Conservation (phyloP, 495 filamentous ascomycete genomes). For the Hypoxylon lienhwacheense region DNA sequence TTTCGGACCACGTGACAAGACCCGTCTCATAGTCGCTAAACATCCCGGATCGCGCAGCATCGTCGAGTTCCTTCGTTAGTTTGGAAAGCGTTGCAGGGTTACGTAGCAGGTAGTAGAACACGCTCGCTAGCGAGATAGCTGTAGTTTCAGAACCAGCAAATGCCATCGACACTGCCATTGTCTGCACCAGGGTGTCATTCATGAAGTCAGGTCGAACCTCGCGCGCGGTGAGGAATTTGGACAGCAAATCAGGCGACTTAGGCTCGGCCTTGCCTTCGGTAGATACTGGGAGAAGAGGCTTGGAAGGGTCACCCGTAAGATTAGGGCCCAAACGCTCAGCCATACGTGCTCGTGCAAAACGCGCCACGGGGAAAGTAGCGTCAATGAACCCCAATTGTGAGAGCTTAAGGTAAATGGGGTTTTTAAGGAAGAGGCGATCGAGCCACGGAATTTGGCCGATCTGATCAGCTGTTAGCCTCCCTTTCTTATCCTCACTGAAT, state of each 20-base stretch:
- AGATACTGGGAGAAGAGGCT: slow-evolving; percentile 43
- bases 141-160: slow-evolving; percentile 66
- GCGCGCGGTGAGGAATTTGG: slow-evolving; percentile 62
- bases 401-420: slow-evolving; percentile 57
- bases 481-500: neutral
- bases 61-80: slow-evolving; percentile 58
- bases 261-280: slow-evolving; percentile 47
- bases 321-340: slow-evolving; percentile 52
- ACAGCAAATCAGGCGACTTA: slow-evolving; percentile 61
- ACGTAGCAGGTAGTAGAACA: slow-evolving; percentile 68
- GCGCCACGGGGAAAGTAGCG: slow-evolving; percentile 62
- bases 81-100: slow-evolving; percentile 49
- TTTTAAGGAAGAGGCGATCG: slow-evolving; percentile 63
- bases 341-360: slow-evolving; percentile 61
- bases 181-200: slow-evolving; percentile 63
- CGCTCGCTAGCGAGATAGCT: slow-evolving; percentile 61
- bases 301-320: slow-evolving; percentile 36
- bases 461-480: slow-evolving; percentile 44
- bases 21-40: slow-evolving; percentile 56
- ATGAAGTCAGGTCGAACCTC: slow-evolving; percentile 66
- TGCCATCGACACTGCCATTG: slow-evolving; percentile 67
- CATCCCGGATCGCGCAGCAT: slow-evolving; percentile 47
- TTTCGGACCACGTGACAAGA: slow-evolving; percentile 62
- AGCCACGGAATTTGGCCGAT: slow-evolving; percentile 65
- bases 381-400: slow-evolving; percentile 55